phyloP scores from a whole-genome alignment of 2,329 filamentous ascomycete species.

The Coleophoma crateriformis region DNA sequence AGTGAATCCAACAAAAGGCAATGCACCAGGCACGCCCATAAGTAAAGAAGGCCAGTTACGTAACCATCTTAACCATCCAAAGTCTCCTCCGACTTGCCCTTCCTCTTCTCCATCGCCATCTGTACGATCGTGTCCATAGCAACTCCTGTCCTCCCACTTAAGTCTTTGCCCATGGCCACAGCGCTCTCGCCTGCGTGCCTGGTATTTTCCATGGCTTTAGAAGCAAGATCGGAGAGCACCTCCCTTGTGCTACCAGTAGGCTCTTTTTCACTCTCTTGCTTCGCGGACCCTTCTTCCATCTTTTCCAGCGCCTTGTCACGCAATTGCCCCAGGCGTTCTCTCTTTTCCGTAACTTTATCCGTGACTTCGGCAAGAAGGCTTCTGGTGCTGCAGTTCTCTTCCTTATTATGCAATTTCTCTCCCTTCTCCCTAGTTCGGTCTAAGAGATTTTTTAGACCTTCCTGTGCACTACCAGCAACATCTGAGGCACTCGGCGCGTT shows the following conservation, averaged over 20 bases:
- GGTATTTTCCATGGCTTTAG: slow-evolving; percentile 18
- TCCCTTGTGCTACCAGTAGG: slow-evolving; percentile 3
- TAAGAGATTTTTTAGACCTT: slow-evolving; percentile 23
- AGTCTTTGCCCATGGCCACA: slow-evolving; percentile 7
- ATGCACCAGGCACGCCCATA: no score
- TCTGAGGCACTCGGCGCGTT: slow-evolving; percentile 13
- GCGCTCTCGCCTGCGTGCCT: slow-evolving; percentile 7
- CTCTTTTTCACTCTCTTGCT: slow-evolving; percentile 5
- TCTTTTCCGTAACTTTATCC: slow-evolving; percentile 16
- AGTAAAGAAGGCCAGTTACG: no score
- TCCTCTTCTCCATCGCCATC: slow-evolving; percentile 12
- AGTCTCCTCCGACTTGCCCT: slow-evolving; percentile 8
- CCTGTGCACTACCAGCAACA: slow-evolving; percentile 12
- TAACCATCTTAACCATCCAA: no score
- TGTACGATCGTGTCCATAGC: slow-evolving; percentile 12
- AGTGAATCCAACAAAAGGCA: no score
- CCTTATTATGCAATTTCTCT: slow-evolving; percentile 5
- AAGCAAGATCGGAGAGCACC: slow-evolving; percentile 18
- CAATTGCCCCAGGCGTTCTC: not conserved
- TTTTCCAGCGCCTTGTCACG: not conserved
- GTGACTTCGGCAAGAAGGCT: slow-evolving; percentile 20
- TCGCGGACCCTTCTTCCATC: not conserved
- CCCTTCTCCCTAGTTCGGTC: slow-evolving; percentile 20
- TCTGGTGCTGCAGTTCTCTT: slow-evolving; percentile 3
- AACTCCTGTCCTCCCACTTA: slow-evolving; percentile 10